Evolutionary conservation across 768 basidiomycete genomes (phyloP).

Genomic region (Panaeolus papilionaceus): DNA sequence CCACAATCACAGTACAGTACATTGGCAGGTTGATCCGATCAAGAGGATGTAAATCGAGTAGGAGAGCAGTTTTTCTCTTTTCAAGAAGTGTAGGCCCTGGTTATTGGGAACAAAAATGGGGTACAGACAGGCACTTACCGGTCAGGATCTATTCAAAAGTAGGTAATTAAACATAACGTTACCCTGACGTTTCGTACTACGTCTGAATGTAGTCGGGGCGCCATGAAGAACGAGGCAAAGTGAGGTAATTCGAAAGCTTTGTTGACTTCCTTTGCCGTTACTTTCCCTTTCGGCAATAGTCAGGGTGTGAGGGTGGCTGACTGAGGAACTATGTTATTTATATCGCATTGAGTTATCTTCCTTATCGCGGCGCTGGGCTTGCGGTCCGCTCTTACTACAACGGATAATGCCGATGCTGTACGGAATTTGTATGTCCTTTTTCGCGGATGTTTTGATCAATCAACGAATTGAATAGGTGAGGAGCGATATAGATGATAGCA

Average conservation of each 20-base stretch:
- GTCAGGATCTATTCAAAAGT: not conserved
- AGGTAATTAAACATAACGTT: conserved; percentile 7
- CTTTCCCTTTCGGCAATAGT: conserved; percentile 8
- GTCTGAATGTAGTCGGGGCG: not conserved
- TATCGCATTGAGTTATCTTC: not conserved
- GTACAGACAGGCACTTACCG: conserved; percentile 10
- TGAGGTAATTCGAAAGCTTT: conserved; percentile 8
- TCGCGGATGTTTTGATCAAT: conserved; percentile 1
- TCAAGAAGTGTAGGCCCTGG: conserved; percentile 7
- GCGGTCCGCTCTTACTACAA: not conserved
- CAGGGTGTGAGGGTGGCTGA: conserved; percentile 12
- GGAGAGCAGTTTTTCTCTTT: not conserved
- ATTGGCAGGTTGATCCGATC: conserved; percentile 13
- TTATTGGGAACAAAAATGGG: conserved; percentile 5
- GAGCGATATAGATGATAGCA: conserved; percentile 1
- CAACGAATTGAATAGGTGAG: not conserved
- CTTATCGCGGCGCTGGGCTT: not conserved
- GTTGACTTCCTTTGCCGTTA: not conserved
- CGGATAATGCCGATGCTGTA: not conserved
- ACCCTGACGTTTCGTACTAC: not conserved
- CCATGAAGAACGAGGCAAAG: conserved; percentile 12
- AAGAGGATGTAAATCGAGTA: not conserved
- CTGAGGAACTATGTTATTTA: conserved; percentile 11
- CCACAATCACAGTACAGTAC: not conserved
- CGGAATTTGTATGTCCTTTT: conserved; percentile 3